Evolutionary conservation across 495 filamentous ascomycete genomes (phyloP).

Genomic region (Penicillium canescens): DNA sequence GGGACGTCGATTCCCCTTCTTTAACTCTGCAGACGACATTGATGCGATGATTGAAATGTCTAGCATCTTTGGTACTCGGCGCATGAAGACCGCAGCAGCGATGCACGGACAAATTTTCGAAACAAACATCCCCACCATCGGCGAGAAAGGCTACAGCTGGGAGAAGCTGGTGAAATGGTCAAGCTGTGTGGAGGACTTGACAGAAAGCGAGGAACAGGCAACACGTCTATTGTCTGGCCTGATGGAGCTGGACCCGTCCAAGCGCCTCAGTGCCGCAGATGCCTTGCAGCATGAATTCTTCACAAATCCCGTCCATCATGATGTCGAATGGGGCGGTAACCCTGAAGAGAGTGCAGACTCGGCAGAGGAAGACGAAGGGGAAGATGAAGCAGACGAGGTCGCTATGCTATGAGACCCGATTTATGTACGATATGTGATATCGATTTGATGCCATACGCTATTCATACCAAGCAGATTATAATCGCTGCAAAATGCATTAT

Average conservation of each 20-base stretch:
- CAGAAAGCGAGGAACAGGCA: slow-evolving; percentile 49
- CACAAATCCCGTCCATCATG: slow-evolving; percentile 47
- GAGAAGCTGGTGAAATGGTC: slow-evolving; percentile 96
- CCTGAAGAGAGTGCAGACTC: slow-evolving; percentile 44
- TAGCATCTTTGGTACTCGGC: slow-evolving; percentile 83
- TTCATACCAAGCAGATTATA: neutral
- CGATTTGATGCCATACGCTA: slow-evolving; percentile 17
- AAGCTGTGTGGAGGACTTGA: slow-evolving; percentile 52
- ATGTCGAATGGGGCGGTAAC: slow-evolving; percentile 47
- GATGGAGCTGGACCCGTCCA: slow-evolving; percentile 57
- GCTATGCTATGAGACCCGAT: slow-evolving; percentile 39
- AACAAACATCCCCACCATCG: slow-evolving; percentile 86
- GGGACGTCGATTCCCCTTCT: slow-evolving; percentile 91
- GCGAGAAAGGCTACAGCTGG: slow-evolving; percentile 76
- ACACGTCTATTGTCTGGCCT: slow-evolving; percentile 64
- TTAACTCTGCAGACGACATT: slow-evolving; percentile 94
- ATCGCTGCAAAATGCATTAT: neutral
- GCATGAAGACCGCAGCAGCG: slow-evolving; percentile 78
- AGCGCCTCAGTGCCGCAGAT: slow-evolving; percentile 57
- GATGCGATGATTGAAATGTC: slow-evolving; percentile 97
- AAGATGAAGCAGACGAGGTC: slow-evolving; percentile 46
- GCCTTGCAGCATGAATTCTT: slow-evolving; percentile 68
- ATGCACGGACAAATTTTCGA: slow-evolving; percentile 89
- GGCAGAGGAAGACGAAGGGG: slow-evolving; percentile 37
- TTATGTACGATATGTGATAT: slow-evolving; percentile 30